Base-by-base conservation (phyloP, 352 stramenopile genomes). In the Pythium pectinolyticum region DNA sequence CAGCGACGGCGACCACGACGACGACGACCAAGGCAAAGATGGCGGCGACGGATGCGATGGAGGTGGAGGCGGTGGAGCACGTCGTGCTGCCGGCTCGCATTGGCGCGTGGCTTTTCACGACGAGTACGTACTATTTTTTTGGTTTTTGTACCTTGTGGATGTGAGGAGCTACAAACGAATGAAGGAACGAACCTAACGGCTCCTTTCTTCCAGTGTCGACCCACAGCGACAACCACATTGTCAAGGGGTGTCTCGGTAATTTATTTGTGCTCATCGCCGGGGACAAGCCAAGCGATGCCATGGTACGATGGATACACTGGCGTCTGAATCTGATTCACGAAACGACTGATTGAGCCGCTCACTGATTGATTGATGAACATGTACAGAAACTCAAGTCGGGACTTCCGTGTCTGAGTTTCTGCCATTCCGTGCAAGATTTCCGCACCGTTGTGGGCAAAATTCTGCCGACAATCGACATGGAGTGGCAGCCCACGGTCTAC, bases 51-150 rank as follows among this genome's bases (percentile, higher is more conserved):
- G n/a, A n/a, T n/a, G 68, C 51, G 45, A 12, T 37, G 37, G 48
- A 17, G 30, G 7, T 45, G 8, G 41, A 22, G 28, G 57, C 35
- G 30, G 25, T 50, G 34, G 41, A 59, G 30, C 32, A 59, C 15
- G 47, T 70, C 14, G 7, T 75, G 30, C 45, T 92, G 20, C 81
- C 83, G 11, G 64, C 70, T 5, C 79, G 78, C 41, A 92, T 92
- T 49, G 74, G 74, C n/a, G 69, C 73, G 19, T 94, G 83, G 82
- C 73, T 94, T 48, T 94, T 92, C 67, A 77, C 74, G 34, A 89
- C 84, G 17, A 90, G 85, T 94, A 80, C 20, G 78, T 75, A n/a
- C 22, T 8, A 8, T 10, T 2, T 24, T 30, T 31, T 37, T 8
- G 24, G 14, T 2, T 24, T 30, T 31, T 14, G 6, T 17, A 20